Conservation (phyloP, 345 rosid species). For the Garcia nutans region DNA sequence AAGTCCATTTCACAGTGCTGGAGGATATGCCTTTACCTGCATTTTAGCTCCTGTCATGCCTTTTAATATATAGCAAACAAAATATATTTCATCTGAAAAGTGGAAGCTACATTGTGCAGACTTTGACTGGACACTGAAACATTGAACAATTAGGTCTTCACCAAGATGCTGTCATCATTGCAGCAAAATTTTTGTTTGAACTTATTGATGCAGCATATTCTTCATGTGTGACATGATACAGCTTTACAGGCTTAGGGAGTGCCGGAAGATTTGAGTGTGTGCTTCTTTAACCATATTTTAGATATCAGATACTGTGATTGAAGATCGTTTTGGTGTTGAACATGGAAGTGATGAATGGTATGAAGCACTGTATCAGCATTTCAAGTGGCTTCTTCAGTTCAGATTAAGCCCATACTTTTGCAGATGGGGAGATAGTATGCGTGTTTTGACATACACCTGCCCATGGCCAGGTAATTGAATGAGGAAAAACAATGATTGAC, state of each 20-base stretch:
- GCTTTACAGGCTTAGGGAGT: too few relatives aligned
- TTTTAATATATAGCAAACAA: background rate
- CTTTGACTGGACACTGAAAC: background rate
- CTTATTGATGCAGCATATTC: background rate
- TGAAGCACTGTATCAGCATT: constrained; percentile 69
- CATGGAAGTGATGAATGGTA: constrained; percentile 90
- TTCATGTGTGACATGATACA: background rate
- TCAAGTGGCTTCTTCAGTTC: constrained; percentile 92
- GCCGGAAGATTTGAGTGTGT: background rate
- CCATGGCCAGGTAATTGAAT: constrained; percentile 90
- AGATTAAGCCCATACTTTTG: constrained; percentile 95
- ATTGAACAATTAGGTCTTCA: background rate
- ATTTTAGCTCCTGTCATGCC: background rate
- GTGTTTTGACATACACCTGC: constrained; percentile 88
- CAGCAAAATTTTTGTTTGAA: background rate
- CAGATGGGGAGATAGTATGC: constrained; percentile 94
- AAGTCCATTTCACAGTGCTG: background rate
- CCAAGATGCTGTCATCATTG: background rate
- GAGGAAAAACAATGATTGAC: background rate
- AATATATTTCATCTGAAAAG: background rate
- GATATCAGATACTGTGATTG: constrained; percentile 98
- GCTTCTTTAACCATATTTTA: constrained; percentile 37
- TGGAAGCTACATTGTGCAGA: background rate
- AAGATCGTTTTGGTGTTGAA: constrained; percentile 90
- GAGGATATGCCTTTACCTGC: background rate